phyloP scores from a whole-genome alignment of 208 protist species.

The Trypanosoma avium region DNA sequence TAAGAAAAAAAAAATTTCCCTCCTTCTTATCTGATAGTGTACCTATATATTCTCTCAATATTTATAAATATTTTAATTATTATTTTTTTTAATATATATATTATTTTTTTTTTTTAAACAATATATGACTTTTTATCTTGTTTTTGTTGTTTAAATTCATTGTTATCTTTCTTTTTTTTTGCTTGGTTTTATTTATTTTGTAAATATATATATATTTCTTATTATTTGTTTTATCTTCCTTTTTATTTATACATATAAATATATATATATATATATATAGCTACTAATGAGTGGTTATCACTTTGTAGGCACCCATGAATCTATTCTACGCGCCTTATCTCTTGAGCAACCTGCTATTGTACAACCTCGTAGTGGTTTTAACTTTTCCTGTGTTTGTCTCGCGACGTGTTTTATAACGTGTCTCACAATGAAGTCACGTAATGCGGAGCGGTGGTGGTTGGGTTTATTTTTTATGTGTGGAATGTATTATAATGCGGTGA shows the following conservation, averaged over 20 bases:
- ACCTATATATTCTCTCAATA: too few species aligned
- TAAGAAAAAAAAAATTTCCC: too few species aligned
- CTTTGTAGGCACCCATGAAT: constrained; percentile 57
- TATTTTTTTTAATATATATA: too few species aligned
- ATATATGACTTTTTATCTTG: too few species aligned
- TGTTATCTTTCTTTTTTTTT: too few species aligned
- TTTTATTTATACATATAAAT: constrained; percentile 6
- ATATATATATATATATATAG: constrained; percentile 22
- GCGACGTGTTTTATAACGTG: constrained; percentile 53
- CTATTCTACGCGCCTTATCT: constrained; percentile 40
- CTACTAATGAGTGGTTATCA: constrained; percentile 66
- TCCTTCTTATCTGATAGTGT: too few species aligned
- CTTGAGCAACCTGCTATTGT: constrained; percentile 58
- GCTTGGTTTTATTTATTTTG: neutral
- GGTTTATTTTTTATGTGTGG: constrained; percentile 73
- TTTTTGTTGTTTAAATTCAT: too few species aligned
- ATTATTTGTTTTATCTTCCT: constrained; percentile 22
- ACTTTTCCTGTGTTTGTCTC: constrained; percentile 47
- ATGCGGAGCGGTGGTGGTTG: constrained; percentile 85
- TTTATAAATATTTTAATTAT: too few species aligned
- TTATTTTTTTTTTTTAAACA: too few species aligned
- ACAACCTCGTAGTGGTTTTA: constrained; percentile 55
- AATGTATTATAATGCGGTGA: constrained; percentile 80
- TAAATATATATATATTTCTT: neutral
- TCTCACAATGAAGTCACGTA: constrained; percentile 71